A percentile compares a stretch with the other conserved stretches of the same genome.
Evolutionary conservation across 208 protist genomes (phyloP).

Genomic region (Leptomonas pyrrhocoris): DNA sequence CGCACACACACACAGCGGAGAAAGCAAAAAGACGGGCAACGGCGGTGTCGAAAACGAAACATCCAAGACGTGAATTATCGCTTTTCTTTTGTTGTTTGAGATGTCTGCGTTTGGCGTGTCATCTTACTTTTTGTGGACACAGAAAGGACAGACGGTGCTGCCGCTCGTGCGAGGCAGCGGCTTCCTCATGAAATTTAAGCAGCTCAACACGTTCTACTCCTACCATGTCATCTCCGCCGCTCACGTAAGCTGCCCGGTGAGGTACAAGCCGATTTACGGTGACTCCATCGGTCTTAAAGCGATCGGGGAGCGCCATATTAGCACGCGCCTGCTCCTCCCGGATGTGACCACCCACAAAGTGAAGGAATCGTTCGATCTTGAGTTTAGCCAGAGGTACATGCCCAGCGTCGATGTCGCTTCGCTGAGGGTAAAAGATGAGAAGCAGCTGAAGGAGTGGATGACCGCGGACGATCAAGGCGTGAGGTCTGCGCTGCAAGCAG

Average conservation of each 20-base stretch:
- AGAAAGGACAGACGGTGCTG: constrained; percentile 84
- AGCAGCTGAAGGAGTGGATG: constrained; percentile 31
- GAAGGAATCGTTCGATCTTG: constrained; percentile 48
- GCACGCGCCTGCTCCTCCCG: constrained; percentile 62
- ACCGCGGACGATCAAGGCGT: neutral
- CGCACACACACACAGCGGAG: too few species aligned
- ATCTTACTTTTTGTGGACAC: constrained; percentile 90
- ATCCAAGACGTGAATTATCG: too few species aligned
- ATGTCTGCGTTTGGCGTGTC: constrained; percentile 81
- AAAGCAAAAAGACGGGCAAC: too few species aligned
- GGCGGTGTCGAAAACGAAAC: too few species aligned
- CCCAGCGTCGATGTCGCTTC: constrained; percentile 78
- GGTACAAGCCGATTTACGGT: constrained; percentile 67
- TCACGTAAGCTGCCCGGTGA: constrained; percentile 82
- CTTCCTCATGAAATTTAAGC: constrained; percentile 73
- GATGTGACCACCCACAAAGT: constrained; percentile 34
- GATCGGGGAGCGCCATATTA: constrained; percentile 89
- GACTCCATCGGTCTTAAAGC: constrained; percentile 70
- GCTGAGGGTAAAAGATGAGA: constrained; percentile 58
- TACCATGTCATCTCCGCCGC: constrained; percentile 86
- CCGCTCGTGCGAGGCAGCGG: constrained; percentile 86
- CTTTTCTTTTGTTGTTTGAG: too few species aligned
- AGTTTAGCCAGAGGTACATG: constrained; percentile 69
- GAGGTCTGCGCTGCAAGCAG: constrained; percentile 24
- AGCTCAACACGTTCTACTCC: constrained; percentile 73